Percentiles rank a stretch among this genome's conserved stretches.
Evolutionary conservation across 768 basidiomycete genomes (phyloP).

Genomic region (Pisolithus albus): DNA sequence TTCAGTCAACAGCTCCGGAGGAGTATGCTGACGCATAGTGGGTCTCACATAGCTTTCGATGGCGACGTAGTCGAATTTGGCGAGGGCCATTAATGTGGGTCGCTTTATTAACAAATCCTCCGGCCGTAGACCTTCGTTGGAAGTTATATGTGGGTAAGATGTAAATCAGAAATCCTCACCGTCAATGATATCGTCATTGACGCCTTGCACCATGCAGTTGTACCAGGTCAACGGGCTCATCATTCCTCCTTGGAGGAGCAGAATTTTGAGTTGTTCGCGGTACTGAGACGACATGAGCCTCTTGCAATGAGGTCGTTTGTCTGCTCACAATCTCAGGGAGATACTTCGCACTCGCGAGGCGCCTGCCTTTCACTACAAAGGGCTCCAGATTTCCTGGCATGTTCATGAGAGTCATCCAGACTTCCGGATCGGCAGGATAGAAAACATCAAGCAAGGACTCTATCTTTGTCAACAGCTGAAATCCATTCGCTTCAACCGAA

Average conservation of each 20-base stretch:
- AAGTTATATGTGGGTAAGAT: not conserved
- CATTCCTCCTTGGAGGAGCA: constrained; percentile 27
- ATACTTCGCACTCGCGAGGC: constrained; percentile 23
- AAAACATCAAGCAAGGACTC: constrained; percentile 34
- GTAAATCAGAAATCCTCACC: constrained; percentile 12
- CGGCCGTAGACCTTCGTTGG: constrained; percentile 15
- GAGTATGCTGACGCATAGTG: constrained; percentile 22
- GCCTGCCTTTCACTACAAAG: constrained; percentile 20
- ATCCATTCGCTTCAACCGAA: not conserved
- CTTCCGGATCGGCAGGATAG: constrained; percentile 28
- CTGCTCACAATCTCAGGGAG: constrained; percentile 26
- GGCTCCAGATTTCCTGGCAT: constrained; percentile 29
- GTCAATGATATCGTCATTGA: constrained; percentile 24
- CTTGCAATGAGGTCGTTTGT: not conserved
- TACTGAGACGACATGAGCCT: constrained; percentile 14
- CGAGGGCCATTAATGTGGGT: constrained; percentile 34
- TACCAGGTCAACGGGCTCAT: constrained; percentile 34
- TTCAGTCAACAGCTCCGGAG: constrained; percentile 16
- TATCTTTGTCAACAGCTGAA: constrained; percentile 17
- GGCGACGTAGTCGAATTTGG: constrained; percentile 30
- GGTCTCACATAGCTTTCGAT: constrained; percentile 17
- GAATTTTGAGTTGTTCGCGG: constrained; percentile 20
- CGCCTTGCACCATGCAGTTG: constrained; percentile 20
- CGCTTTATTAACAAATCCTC: constrained; percentile 23
- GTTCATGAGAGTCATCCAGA: constrained; percentile 32